Conservation (phyloP, 371 early-diverging fungal genomes). For the Mucor indicus region DNA sequence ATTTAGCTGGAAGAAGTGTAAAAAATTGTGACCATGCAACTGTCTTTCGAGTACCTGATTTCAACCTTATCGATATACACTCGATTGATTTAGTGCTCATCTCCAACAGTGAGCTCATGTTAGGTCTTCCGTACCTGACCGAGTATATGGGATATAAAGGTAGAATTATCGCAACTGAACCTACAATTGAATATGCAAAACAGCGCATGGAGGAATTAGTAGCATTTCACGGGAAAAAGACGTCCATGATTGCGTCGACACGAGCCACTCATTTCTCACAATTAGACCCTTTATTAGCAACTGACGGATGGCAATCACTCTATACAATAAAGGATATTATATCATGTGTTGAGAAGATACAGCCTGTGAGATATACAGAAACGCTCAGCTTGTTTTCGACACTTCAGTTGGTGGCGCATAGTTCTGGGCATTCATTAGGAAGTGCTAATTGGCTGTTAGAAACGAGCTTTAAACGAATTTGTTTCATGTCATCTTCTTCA, state of each 20-base stretch:
- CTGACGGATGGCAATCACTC: constrained; percentile 42
- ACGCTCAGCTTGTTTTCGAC: constrained; percentile 34
- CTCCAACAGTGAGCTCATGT: constrained; percentile 69
- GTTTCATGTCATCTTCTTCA: constrained; percentile 68
- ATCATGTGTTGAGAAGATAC: constrained; percentile 63
- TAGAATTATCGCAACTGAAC: constrained; percentile 78
- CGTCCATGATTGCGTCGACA: constrained; percentile 19
- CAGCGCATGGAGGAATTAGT: constrained; percentile 71
- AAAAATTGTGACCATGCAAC: constrained; percentile 19
- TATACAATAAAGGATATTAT: constrained; percentile 61
- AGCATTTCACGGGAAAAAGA: constrained; percentile 42
- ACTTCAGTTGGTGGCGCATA: constrained; percentile 51
- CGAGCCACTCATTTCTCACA: constrained; percentile 22
- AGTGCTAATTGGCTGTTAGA: constrained; percentile 73
- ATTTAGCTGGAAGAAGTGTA: constrained; percentile 1
- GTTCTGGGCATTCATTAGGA: constrained; percentile 71
- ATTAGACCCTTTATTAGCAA: background rate
- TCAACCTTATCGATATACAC: constrained; percentile 52
- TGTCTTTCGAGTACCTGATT: constrained; percentile 50
- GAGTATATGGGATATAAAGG: constrained; percentile 84
- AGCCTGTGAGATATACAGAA: constrained; percentile 63
- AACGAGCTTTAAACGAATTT: constrained; percentile 59
- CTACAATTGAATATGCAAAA: constrained; percentile 75
- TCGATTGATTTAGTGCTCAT: constrained; percentile 76
- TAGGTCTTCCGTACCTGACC: constrained; percentile 80